Evolutionary conservation across 2,329 filamentous ascomycete species (phyloP).

Genomic region (Elsinoe australis): DNA sequence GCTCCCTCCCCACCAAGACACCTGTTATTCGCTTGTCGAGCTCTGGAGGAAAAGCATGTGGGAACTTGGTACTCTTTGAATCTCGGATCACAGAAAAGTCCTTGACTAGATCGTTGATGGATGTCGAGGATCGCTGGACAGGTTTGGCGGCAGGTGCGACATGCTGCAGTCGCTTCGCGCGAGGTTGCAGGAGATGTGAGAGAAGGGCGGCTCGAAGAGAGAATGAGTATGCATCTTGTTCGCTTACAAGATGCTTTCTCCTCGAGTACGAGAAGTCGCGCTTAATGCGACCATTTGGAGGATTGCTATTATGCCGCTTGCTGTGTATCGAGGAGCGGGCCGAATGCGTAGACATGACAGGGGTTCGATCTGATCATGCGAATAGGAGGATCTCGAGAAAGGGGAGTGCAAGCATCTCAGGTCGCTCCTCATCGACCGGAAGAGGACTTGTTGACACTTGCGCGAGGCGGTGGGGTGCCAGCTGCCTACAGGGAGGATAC

Average conservation of each 20-base stretch:
- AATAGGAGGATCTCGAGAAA: not conserved
- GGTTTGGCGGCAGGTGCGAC: slow-evolving; percentile 53
- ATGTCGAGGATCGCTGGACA: slow-evolving; percentile 61
- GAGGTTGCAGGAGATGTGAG: slow-evolving; percentile 84
- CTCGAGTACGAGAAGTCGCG: slow-evolving; percentile 34
- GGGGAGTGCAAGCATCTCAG: slow-evolving; percentile 14
- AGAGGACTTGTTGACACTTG: not conserved
- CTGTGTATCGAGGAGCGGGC: slow-evolving; percentile 29
- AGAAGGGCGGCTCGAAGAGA: slow-evolving; percentile 87
- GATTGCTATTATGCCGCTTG: slow-evolving; percentile 38
- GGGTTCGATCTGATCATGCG: slow-evolving; percentile 8
- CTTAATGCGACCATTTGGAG: slow-evolving; percentile 33
- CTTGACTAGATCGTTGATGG: slow-evolving; percentile 75
- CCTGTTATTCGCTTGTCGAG: slow-evolving; percentile 72
- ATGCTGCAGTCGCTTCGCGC: slow-evolving; percentile 83
- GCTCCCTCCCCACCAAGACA: slow-evolving; percentile 74
- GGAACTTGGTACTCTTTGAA: slow-evolving; percentile 62
- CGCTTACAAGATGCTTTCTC: slow-evolving; percentile 34
- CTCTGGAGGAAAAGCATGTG: slow-evolving; percentile 62
- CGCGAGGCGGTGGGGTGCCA: not conserved
- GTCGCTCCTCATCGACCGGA: slow-evolving; percentile 1
- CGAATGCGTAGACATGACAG: slow-evolving; percentile 27
- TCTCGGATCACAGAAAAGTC: slow-evolving; percentile 67
- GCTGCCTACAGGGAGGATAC: too few relatives aligned
- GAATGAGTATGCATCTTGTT: slow-evolving; percentile 83